A percentile compares a stretch with the other conserved stretches of the same genome.
Conservation (phyloP, 805 yeast genomes). For the Suhomyces faveliae region DNA sequence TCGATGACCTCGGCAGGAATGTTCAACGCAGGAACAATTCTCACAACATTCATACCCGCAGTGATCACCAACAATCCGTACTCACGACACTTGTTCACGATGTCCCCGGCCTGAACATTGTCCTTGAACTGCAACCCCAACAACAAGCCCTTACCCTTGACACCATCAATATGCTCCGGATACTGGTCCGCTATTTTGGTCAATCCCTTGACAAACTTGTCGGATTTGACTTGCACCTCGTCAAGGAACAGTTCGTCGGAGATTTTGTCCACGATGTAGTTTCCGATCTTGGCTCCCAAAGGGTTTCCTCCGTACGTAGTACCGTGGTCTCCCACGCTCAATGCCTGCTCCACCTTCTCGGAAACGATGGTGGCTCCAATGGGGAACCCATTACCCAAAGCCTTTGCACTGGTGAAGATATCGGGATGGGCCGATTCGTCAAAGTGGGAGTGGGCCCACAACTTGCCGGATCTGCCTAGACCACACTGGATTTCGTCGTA, state of each 20-base stretch:
- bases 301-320: conserved; percentile 99
- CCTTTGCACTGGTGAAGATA: conserved; percentile 91
- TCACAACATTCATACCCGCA: conserved; percentile 87
- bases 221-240: conserved; percentile 60
- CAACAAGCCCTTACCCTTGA: conserved; percentile 87
- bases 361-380: conserved; percentile 91
- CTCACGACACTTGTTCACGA: conserved; percentile 72
- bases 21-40: conserved; percentile 90
- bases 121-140: conserved; percentile 73
- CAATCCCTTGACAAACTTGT: conserved; percentile 52
- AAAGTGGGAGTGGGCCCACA: conserved; percentile 86
- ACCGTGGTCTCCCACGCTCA: conserved; percentile 94
- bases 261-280: conserved; percentile 69
- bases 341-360: conserved; percentile 67
- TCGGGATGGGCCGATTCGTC: conserved; percentile 88
- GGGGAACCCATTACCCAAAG: conserved; percentile 95
- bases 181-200: conserved; percentile 49
- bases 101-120: conserved; percentile 54
- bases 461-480: conserved; percentile 83
- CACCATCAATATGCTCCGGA: conserved; percentile 60
- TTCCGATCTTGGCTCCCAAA: conserved; percentile 78
- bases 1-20: conserved; percentile 67
- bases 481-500: conserved; percentile 98
- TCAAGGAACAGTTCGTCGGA: conserved; percentile 58
- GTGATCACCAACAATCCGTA: conserved; percentile 82